Conservation (phyloP, 805 yeast species). For the Metschnikowia chrysomelidarum region DNA sequence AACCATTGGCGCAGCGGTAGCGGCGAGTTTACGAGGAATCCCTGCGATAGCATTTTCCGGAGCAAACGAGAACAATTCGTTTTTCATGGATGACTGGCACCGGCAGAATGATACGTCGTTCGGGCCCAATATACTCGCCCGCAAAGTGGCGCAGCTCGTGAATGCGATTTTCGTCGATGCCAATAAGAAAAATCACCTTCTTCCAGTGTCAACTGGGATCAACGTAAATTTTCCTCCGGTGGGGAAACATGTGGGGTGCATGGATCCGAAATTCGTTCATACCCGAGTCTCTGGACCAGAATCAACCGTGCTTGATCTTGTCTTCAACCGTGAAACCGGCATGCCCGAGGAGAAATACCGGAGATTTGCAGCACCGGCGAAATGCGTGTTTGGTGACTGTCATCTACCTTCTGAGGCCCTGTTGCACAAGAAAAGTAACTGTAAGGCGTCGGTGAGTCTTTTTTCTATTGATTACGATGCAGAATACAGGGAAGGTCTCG, state of each 20-base stretch:
- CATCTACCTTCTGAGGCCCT: conserved; percentile 23
- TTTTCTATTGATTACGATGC: conserved; percentile 51
- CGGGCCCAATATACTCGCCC: conserved; percentile 27
- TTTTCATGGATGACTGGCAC: conserved; percentile 23
- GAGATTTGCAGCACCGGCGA: conserved; percentile 37
- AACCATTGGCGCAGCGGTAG: conserved; percentile 26
- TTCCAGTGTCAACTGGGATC: conserved; percentile 24
- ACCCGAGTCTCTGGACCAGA: conserved; percentile 48
- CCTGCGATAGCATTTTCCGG: conserved; percentile 31
- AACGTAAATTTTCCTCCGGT: conserved; percentile 27
- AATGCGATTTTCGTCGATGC: conserved; percentile 18
- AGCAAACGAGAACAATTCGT: conserved; percentile 26
- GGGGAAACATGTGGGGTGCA: conserved; percentile 31
- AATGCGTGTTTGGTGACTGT: conserved; percentile 26
- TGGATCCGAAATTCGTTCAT: conserved; percentile 40
- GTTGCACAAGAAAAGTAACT: conserved; percentile 27
- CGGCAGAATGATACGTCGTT: conserved; percentile 19
- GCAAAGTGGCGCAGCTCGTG: conserved; percentile 25
- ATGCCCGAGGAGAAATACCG: conserved; percentile 16
- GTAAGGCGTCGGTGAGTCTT: conserved; percentile 45
- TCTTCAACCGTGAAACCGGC: conserved; percentile 41
- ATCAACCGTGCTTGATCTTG: conserved; percentile 29
- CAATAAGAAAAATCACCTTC: conserved; percentile 14
- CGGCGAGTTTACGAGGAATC: conserved; percentile 25
- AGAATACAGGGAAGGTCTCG: conserved; percentile 17